phyloP scores from a whole-genome alignment of 106 monocot species.

The Dendrobium huoshanense region DNA sequence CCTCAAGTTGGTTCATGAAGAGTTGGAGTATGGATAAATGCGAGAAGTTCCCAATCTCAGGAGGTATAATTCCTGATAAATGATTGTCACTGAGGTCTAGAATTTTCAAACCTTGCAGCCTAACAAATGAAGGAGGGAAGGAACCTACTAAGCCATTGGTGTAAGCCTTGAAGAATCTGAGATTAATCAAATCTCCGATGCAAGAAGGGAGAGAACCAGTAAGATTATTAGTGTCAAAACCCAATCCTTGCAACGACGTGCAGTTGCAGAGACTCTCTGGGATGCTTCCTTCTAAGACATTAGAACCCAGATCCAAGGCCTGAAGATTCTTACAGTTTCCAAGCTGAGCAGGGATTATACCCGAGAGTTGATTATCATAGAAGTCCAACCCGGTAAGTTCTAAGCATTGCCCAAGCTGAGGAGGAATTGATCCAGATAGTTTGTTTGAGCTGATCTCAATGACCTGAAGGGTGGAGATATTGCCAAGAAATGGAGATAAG shows the following conservation, averaged over 20 bases:
- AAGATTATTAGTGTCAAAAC: conserved; percentile 40
- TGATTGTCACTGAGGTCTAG: conserved; percentile 57
- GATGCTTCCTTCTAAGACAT: conserved; percentile 53
- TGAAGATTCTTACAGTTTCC: conserved; percentile 48
- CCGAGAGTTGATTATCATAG: conserved; percentile 43
- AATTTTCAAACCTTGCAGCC: conserved; percentile 29
- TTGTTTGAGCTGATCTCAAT: conserved; percentile 50
- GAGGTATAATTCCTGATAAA: conserved; percentile 49
- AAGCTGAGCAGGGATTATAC: conserved; percentile 43
- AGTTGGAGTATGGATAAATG: conserved; percentile 48
- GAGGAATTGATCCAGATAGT: conserved; percentile 49
- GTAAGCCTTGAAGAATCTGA: conserved; percentile 33
- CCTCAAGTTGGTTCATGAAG: conserved; percentile 40
- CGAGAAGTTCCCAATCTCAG: conserved; percentile 55
- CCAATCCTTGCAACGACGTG: conserved; percentile 31
- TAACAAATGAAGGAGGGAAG: conserved; percentile 54
- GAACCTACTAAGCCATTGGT: conserved; percentile 41
- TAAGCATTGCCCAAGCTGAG: conserved; percentile 42
- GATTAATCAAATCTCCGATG: conserved; percentile 52
- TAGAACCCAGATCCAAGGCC: conserved; percentile 33
- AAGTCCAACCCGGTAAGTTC: conserved; percentile 35
- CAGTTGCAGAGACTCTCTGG: conserved; percentile 61
- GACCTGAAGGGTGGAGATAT: conserved; percentile 60
- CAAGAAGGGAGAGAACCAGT: conserved; percentile 45
- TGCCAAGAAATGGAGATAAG: conserved; percentile 49